phyloP scores from a whole-genome alignment of 768 basidiomycete genomes.

The Trametes gibbosa region DNA sequence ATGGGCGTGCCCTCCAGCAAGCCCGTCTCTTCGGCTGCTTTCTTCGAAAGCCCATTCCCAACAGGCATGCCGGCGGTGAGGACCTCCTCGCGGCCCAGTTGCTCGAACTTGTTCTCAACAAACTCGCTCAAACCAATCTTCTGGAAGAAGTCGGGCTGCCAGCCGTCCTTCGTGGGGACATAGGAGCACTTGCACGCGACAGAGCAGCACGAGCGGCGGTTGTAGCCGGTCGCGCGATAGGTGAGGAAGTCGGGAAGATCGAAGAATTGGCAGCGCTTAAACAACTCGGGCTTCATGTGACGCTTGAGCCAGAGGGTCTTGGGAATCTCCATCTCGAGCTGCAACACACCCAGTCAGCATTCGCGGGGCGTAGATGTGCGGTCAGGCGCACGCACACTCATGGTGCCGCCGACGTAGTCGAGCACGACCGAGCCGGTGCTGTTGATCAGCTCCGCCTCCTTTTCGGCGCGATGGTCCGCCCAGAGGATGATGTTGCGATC shows the following conservation, averaged over 20 bases:
- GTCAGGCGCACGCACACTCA: slow-evolving; percentile 58
- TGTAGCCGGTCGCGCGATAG: slow-evolving; percentile 77
- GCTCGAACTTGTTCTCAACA: slow-evolving; percentile 63
- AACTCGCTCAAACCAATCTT: slow-evolving; percentile 78
- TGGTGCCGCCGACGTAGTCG: slow-evolving; percentile 93
- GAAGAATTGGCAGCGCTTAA: slow-evolving; percentile 77
- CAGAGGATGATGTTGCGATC: slow-evolving; percentile 90
- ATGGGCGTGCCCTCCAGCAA: slow-evolving; percentile 84
- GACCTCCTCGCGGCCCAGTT: slow-evolving; percentile 68
- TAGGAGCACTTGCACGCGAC: slow-evolving; percentile 96
- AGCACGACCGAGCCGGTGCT: slow-evolving; percentile 78
- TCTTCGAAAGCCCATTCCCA: slow-evolving; percentile 73
- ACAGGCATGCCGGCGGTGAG: slow-evolving; percentile 85
- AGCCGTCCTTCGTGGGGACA: slow-evolving; percentile 76
- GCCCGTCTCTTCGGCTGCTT: slow-evolving; percentile 83
- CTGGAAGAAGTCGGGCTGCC: slow-evolving; percentile 86
- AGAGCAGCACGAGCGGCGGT: slow-evolving; percentile 84
- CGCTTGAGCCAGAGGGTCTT: slow-evolving; percentile 97
- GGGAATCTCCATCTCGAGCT: slow-evolving; percentile 99
- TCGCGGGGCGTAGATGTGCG: neutral
- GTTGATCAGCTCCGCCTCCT: slow-evolving; percentile 91
- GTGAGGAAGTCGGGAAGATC: slow-evolving; percentile 97
- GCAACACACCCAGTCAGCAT: neutral
- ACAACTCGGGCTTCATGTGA: slow-evolving; percentile 70
- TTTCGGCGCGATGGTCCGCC: slow-evolving; percentile 95